A percentile compares a stretch with the other conserved stretches of the same genome.
Evolutionary conservation across 352 stramenopile genomes (phyloP).

Genomic region (Pythium insidiosum): DNA sequence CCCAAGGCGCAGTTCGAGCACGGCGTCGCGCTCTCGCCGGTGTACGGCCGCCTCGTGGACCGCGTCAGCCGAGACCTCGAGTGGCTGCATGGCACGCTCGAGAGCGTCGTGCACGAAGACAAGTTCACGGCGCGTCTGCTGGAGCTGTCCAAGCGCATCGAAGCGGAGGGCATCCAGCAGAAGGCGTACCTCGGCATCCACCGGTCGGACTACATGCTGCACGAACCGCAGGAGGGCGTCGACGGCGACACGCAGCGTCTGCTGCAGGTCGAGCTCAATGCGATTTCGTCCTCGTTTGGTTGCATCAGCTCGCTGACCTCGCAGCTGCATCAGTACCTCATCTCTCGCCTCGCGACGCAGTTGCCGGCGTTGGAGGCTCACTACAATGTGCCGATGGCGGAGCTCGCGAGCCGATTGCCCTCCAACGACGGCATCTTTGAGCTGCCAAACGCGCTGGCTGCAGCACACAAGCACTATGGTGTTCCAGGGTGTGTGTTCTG

Average conservation of each 20-base stretch:
- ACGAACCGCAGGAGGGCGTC: constrained; percentile 46
- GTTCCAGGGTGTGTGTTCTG: constrained; percentile 42
- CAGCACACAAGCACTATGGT: constrained; percentile 63
- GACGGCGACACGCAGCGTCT: constrained; percentile 49
- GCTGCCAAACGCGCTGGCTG: constrained; percentile 55
- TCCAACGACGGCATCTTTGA: constrained; percentile 60
- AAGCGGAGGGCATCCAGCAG: constrained; percentile 63
- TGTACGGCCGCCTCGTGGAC: constrained; percentile 76
- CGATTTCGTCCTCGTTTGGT: constrained; percentile 97
- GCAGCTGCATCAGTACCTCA: constrained; percentile 82
- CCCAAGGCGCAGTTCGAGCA: constrained; percentile 51
- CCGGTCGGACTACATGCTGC: constrained; percentile 94
- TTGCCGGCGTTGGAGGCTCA: constrained; percentile 41
- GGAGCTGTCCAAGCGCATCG: constrained; percentile 63
- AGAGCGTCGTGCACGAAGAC: constrained; percentile 78
- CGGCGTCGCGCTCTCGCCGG: constrained; percentile 51
- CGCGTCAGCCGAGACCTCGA: constrained; percentile 71
- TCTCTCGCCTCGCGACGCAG: constrained; percentile 36
- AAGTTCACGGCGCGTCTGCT: constrained; percentile 80
- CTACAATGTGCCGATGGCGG: constrained; percentile 29
- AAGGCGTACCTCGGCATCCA: constrained; percentile 86
- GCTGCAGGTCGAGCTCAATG: constrained; percentile 97
- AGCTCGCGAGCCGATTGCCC: constrained; percentile 42
- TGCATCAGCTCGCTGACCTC: constrained; percentile 91
- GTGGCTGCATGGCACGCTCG: constrained; percentile 66